Conservation (phyloP, 2,329 filamentous ascomycete species). For the Hymenoscyphus linearis region DNA sequence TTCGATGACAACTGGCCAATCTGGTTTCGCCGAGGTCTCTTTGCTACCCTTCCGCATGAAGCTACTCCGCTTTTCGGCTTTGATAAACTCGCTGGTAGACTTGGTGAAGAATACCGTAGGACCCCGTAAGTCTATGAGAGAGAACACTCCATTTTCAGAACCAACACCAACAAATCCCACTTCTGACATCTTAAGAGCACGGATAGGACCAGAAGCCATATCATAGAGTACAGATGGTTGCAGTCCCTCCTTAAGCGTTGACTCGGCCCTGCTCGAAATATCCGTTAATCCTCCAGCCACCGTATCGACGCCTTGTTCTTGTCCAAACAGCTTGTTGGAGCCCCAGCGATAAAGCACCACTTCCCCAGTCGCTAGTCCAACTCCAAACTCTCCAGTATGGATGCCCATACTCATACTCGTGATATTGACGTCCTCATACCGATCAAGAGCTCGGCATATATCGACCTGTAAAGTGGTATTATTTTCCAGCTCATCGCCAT, state of each 20-base stretch:
- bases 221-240: slow-evolving; percentile 77
- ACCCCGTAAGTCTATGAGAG: slow-evolving; percentile 81
- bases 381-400: slow-evolving; percentile 78
- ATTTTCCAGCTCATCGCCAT: slow-evolving; percentile 92
- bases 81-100: slow-evolving; percentile 67
- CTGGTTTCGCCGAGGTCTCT: slow-evolving; percentile 44
- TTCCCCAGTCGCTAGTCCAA: slow-evolving; percentile 78
- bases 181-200: slow-evolving; percentile 77
- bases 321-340: slow-evolving; percentile 67
- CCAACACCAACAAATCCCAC: slow-evolving; percentile 87
- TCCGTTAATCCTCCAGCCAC: slow-evolving; percentile 68
- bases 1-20: slow-evolving; percentile 78
- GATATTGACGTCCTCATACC: slow-evolving; percentile 72
- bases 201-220: slow-evolving; percentile 77
- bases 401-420: slow-evolving; percentile 74
- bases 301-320: slow-evolving; percentile 49
- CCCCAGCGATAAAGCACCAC: slow-evolving; percentile 84
- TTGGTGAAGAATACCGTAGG: slow-evolving; percentile 77
- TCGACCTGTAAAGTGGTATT: slow-evolving; percentile 76
- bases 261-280: slow-evolving; percentile 68
- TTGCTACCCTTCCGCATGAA: slow-evolving; percentile 57
- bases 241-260: slow-evolving; percentile 69
- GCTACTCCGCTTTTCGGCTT: slow-evolving; percentile 69
- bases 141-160: slow-evolving; percentile 75
- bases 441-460: slow-evolving; percentile 72